These are phyloP conservation scores for Botrytis porri DNA, from an alignment of 2,329 filamentous ascomycete genomes.

Conservation along the genomic window DNA sequence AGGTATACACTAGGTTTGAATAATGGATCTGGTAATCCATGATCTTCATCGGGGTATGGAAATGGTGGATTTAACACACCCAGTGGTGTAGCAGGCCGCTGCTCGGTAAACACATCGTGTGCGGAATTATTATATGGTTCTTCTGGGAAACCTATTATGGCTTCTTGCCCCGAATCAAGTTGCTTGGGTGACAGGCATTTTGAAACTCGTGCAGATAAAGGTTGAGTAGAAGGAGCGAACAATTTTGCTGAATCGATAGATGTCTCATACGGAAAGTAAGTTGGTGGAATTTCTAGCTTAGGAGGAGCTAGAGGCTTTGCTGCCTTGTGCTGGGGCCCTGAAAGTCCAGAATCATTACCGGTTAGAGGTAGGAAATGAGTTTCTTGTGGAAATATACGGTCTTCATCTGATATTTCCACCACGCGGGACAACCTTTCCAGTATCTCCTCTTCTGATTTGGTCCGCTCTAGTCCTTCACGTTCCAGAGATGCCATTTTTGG, in stretches of 20 bases:
- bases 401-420: neutral
- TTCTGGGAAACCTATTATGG: neutral
- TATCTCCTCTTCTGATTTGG: conserved; percentile 1
- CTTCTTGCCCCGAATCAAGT: neutral
- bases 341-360: neutral
- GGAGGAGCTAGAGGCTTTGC: neutral
- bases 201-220: neutral
- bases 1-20: conserved; percentile 7
- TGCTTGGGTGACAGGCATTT: neutral
- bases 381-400: neutral
- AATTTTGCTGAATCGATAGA: conserved; percentile 7
- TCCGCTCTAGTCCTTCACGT: neutral
- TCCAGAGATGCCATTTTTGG: conserved; percentile 10
- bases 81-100: conserved; percentile 6
- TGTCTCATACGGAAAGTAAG: neutral
- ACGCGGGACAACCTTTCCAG: conserved; percentile 11
- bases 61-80: conserved; percentile 4
- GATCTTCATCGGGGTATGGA: neutral
- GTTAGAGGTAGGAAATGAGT: neutral
- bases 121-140: neutral
- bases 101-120: neutral
- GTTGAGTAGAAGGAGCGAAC: conserved; percentile 10
- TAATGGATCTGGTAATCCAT: conserved; percentile 6
- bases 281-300: neutral
- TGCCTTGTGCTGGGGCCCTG: neutral